These are phyloP conservation scores for Urtica urens DNA, from an alignment of 306 rosid species.

Conservation along the genomic window DNA sequence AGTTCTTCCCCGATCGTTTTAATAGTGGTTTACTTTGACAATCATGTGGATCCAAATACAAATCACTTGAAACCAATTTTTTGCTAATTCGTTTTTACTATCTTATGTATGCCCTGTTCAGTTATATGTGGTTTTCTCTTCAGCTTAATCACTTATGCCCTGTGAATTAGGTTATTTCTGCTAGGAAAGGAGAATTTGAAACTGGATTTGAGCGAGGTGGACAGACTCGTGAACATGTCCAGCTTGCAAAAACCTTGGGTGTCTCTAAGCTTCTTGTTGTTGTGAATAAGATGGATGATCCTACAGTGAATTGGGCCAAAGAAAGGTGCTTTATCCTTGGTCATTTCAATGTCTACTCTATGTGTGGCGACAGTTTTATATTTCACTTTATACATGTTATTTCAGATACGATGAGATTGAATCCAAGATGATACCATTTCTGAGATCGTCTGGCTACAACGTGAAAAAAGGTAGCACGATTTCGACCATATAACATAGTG, in stretches of 20 bases:
- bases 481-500: no score
- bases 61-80: no score
- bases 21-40: neutral
- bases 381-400: constrained; percentile 1
- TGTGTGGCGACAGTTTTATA: neutral
- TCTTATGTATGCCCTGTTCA: no score
- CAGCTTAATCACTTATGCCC: no score
- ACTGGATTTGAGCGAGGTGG: constrained; percentile 99
- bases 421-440: constrained; percentile 79
- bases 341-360: neutral
- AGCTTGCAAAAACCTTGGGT: constrained; percentile 92
- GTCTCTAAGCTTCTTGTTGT: constrained; percentile 84
- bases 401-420: constrained; percentile 89
- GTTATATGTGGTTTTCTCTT: no score
- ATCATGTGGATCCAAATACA: neutral
- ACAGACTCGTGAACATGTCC: constrained; percentile 98
- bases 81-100: no score
- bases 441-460: constrained; percentile 78
- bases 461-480: constrained; percentile 99
- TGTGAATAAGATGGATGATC: constrained; percentile 94
- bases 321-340: constrained; percentile 46
- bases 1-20: constrained; percentile 16
- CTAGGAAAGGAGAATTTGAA: constrained; percentile 97
- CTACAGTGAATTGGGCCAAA: constrained; percentile 91
- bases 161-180: constrained; percentile 72